A percentile compares a stretch with the other conserved stretches of the same genome.
These are phyloP conservation scores for Hyphochytrium catenoides DNA, from an alignment of 352 stramenopile species.

Conservation along the genomic window DNA sequence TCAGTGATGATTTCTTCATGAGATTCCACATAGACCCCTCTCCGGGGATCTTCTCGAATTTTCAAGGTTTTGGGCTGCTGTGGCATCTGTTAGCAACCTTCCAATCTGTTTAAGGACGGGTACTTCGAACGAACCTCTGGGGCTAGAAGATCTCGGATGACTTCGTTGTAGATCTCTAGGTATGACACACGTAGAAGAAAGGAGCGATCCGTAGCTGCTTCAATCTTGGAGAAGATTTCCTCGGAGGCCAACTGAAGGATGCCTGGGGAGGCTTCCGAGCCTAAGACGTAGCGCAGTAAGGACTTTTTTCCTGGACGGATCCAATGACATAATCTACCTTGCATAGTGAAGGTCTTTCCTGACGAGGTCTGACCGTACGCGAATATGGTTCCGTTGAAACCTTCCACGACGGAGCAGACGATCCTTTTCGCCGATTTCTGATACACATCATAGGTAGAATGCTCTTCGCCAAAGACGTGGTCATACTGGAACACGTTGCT, in stretches of 20 bases:
- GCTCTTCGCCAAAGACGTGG: conserved; percentile 30
- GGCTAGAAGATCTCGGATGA: conserved; percentile 81
- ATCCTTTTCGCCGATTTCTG: conserved; percentile 28
- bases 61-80: conserved; percentile 29
- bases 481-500: conserved; percentile 51
- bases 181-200: conserved; percentile 92
- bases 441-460: conserved; percentile 29
- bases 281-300: neutral
- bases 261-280: conserved; percentile 11
- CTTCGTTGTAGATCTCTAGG: conserved; percentile 99
- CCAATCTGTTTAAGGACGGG: conserved; percentile 8
- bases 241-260: conserved; percentile 74
- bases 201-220: conserved; percentile 48
- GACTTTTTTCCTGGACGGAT: neutral
- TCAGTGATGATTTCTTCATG: conserved; percentile 76
- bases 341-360: conserved; percentile 93
- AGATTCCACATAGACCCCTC: conserved; percentile 89
- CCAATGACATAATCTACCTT: conserved; percentile 28
- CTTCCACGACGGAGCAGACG: conserved; percentile 30
- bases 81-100: conserved; percentile 8
- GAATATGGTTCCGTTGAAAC: conserved; percentile 73
- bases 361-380: conserved; percentile 85
- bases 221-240: conserved; percentile 75
- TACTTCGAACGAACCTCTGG: no score
- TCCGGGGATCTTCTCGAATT: conserved; percentile 75